These are phyloP conservation scores for Saitoella complicata DNA, from an alignment of 805 yeast genomes.

Conservation along the genomic window DNA sequence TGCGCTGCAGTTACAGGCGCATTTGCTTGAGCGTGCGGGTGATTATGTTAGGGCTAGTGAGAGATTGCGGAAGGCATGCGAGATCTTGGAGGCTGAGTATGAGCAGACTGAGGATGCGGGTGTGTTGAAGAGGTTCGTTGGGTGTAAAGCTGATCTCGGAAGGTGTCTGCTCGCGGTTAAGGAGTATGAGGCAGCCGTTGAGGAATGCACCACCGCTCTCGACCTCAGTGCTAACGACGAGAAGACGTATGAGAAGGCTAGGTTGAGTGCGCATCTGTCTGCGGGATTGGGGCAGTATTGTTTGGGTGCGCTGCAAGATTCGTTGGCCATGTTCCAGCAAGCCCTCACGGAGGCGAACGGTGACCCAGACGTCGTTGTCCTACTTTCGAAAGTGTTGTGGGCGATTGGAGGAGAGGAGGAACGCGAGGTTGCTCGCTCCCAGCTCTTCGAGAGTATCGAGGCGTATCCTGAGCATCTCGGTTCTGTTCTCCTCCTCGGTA, in stretches of 20 bases:
- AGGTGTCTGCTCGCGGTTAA: constrained; percentile 49
- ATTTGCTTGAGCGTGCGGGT: constrained; percentile 48
- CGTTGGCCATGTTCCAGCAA: constrained; percentile 49
- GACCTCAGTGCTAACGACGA: constrained; percentile 16
- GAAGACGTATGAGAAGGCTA: constrained; percentile 8
- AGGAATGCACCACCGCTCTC: constrained; percentile 35
- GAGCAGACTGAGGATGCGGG: constrained; percentile 37
- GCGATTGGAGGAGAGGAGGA: constrained; percentile 64
- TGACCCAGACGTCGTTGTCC: constrained; percentile 48
- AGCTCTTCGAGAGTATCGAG: constrained; percentile 50
- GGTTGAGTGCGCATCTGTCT: constrained; percentile 44
- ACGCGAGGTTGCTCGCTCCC: constrained; percentile 70
- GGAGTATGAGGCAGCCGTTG: constrained; percentile 40
- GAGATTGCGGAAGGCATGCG: constrained; percentile 32
- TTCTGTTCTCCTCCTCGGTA: constrained; percentile 62
- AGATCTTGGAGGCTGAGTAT: constrained; percentile 36
- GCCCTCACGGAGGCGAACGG: constrained; percentile 43
- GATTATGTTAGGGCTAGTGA: constrained; percentile 39
- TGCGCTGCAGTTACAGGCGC: constrained; percentile 18
- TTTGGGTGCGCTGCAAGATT: constrained; percentile 40
- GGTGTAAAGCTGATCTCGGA: constrained; percentile 53
- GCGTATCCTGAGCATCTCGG: constrained; percentile 48
- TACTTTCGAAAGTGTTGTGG: constrained; percentile 65
- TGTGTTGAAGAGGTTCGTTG: constrained; percentile 35
- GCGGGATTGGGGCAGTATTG: constrained; percentile 62